Conservation (phyloP, 306 rosid species). For the Castanea crenata region DNA sequence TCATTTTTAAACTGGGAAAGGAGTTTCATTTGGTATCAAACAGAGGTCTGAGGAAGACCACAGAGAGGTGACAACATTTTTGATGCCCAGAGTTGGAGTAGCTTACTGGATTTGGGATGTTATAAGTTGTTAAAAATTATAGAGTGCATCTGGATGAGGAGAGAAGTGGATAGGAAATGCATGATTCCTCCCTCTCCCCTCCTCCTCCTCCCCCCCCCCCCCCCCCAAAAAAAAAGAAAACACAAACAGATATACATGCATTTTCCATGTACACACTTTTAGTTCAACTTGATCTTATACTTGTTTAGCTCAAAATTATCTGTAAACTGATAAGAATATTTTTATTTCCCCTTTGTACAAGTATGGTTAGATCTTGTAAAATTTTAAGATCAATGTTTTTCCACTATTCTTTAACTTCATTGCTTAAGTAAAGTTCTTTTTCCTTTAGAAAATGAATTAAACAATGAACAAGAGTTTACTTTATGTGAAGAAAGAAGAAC, state of each 20-base stretch:
- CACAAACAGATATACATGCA: background rate
- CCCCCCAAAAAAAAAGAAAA: background rate
- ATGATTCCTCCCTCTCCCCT: background rate
- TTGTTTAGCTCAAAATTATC: background rate
- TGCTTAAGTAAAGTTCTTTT: background rate
- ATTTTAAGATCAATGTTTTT: background rate
- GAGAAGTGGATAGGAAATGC: background rate
- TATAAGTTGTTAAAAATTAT: background rate
- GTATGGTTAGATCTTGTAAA: background rate
- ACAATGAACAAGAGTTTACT: background rate
- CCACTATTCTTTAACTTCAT: background rate
- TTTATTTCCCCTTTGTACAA: background rate
- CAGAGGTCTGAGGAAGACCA: slow-evolving; percentile 16
- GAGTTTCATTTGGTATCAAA: background rate
- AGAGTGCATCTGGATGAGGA: background rate
- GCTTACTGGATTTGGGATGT: background rate
- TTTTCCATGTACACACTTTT: background rate
- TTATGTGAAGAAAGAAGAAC: background rate
- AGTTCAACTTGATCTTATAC: background rate
- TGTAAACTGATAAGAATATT: background rate
- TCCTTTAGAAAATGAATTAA: background rate
- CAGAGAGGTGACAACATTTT: slow-evolving; percentile 13
- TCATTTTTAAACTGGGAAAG: background rate
- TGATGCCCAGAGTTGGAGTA: background rate
- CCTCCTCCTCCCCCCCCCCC: background rate